phyloP scores from a whole-genome alignment of 2,329 filamentous ascomycete genomes.

The Pestalotiopsis sp. region DNA sequence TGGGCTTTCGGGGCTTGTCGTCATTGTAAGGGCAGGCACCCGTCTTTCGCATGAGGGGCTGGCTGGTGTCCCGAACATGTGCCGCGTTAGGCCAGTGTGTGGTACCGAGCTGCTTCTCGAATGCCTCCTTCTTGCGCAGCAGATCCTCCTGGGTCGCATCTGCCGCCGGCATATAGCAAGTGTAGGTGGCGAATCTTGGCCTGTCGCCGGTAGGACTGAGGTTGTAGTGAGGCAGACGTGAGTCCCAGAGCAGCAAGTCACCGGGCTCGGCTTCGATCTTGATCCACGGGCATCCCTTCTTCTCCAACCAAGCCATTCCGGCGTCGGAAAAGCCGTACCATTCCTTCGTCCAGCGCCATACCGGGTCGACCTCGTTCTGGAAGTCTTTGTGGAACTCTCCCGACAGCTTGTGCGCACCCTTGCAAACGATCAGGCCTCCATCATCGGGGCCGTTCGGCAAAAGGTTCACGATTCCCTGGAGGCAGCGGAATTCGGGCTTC shows the following conservation, averaged over 20 bases:
- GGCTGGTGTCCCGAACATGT: slow-evolving; percentile 16
- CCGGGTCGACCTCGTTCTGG: slow-evolving; percentile 25
- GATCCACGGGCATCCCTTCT: slow-evolving; percentile 33
- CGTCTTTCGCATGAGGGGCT: slow-evolving; percentile 22
- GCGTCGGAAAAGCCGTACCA: slow-evolving; percentile 38
- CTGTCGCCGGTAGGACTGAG: slow-evolving; percentile 32
- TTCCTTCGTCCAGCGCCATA: slow-evolving; percentile 38
- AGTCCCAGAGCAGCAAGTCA: slow-evolving; percentile 40
- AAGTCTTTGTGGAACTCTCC: slow-evolving; percentile 38
- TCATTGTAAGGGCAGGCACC: slow-evolving; percentile 26
- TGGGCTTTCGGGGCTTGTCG: slow-evolving; percentile 38
- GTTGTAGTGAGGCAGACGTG: slow-evolving; percentile 44
- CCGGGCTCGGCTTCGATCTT: slow-evolving; percentile 45
- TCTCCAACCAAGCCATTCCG: slow-evolving; percentile 38
- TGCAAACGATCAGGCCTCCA: slow-evolving; percentile 36
- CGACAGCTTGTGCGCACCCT: slow-evolving; percentile 27
- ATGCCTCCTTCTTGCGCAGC: slow-evolving; percentile 42
- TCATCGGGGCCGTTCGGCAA: slow-evolving; percentile 36
- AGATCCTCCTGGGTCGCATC: slow-evolving; percentile 43
- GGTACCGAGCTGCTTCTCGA: slow-evolving; percentile 39
- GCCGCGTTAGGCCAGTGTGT: slow-evolving; percentile 44
- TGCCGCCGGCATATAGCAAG: slow-evolving; percentile 42
- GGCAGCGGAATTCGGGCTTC: slow-evolving; percentile 49
- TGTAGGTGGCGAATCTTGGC: slow-evolving; percentile 39
- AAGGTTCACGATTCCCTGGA: slow-evolving; percentile 53